phyloP scores from a whole-genome alignment of 169 alveolate genomes.

The Cryptosporidium parvum region DNA sequence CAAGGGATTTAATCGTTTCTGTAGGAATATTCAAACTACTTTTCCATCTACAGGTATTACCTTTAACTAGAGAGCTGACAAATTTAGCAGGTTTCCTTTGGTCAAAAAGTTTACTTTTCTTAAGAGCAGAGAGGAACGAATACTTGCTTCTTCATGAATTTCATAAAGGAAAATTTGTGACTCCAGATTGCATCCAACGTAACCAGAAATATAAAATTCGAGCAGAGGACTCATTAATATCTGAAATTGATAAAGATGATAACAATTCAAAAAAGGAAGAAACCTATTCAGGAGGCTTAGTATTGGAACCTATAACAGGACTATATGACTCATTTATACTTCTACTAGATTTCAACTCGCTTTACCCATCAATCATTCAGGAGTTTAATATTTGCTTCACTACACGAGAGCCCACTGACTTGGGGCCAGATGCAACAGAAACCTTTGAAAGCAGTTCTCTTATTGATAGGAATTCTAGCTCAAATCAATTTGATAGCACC shows the following conservation, averaged over 20 bases:
- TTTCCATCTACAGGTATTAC: slow-evolving; percentile 86
- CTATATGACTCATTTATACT: slow-evolving; percentile 95
- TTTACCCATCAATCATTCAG: slow-evolving; percentile 98
- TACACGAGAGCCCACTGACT: slow-evolving; percentile 88
- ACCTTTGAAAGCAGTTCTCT: not conserved
- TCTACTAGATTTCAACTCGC: slow-evolving; percentile 97
- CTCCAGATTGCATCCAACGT: slow-evolving; percentile 84
- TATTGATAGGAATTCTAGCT: not conserved
- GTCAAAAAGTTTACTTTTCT: slow-evolving; percentile 88
- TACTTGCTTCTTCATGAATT: slow-evolving; percentile 95
- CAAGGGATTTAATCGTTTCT: slow-evolving; percentile 9
- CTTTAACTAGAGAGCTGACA: slow-evolving; percentile 96
- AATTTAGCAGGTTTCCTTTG: slow-evolving; percentile 96
- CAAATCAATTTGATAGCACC: slow-evolving; percentile 42
- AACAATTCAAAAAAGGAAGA: slow-evolving; percentile 79
- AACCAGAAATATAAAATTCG: slow-evolving; percentile 61
- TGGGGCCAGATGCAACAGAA: slow-evolving; percentile 74
- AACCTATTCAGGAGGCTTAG: slow-evolving; percentile 97
- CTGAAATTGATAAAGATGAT: slow-evolving; percentile 81
- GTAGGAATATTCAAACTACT: slow-evolving; percentile 54
- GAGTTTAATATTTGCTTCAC: slow-evolving; percentile 99
- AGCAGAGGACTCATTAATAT: slow-evolving; percentile 76
- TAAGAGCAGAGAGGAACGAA: slow-evolving; percentile 97
- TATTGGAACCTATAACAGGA: slow-evolving; percentile 97
- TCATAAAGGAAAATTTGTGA: slow-evolving; percentile 85